Percentiles rank a stretch among this genome's conserved stretches.
These are phyloP conservation scores for Crataegus laevigata DNA, from an alignment of 306 rosid species.

Conservation along the genomic window DNA sequence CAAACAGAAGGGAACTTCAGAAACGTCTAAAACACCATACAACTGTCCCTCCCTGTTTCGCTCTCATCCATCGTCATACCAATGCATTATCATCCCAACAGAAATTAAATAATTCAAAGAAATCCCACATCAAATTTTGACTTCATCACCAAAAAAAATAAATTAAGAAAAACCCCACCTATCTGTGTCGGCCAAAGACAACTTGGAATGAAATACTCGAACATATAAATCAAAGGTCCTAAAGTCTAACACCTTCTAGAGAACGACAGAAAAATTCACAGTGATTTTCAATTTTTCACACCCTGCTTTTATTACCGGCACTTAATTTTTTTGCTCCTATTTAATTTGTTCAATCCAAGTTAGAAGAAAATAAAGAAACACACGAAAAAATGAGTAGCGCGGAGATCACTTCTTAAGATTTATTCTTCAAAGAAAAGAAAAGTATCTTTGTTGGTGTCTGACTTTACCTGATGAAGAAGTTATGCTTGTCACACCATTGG, in stretches of 20 bases:
- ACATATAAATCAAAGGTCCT: not conserved
- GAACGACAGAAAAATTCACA: not conserved
- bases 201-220: not conserved
- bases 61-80: not conserved
- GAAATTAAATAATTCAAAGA: not conserved
- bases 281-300: not conserved
- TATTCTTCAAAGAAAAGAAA: not conserved
- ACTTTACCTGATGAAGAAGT: constrained; percentile 51
- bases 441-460: not conserved
- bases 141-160: not conserved
- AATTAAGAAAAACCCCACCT: not conserved
- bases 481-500: constrained; percentile 50
- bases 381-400: no score
- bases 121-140: not conserved
- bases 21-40: not conserved
- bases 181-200: not conserved
- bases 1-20: not conserved
- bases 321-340: no score
- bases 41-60: not conserved
- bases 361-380: no score
- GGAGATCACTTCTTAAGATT: no score
- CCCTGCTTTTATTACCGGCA: not conserved
- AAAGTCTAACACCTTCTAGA: not conserved
- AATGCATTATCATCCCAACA: not conserved
- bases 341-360: no score